Percentiles rank a stretch among this genome's conserved stretches.
These are phyloP conservation scores for Lasiodiplodia sp. DNA, from an alignment of 2,329 filamentous ascomycete genomes.

Conservation along the genomic window DNA sequence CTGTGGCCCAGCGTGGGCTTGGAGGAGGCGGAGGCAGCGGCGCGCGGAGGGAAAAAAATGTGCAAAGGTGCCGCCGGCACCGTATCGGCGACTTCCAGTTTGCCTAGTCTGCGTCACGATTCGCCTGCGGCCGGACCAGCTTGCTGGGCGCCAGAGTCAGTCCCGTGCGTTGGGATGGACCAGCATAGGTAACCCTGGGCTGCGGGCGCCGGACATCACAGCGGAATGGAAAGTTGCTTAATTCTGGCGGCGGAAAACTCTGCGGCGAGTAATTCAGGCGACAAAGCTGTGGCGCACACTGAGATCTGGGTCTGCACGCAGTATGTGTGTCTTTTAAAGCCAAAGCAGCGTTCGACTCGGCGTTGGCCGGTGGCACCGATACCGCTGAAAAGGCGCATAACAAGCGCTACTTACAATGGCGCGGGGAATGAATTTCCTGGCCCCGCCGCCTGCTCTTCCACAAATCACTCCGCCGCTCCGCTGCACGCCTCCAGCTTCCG, in stretches of 20 bases:
- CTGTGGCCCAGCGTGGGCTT: not conserved
- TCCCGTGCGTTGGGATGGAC: not conserved
- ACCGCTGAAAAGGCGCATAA: not conserved
- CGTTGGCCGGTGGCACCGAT: not conserved
- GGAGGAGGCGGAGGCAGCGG: not conserved
- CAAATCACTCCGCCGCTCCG: conserved; percentile 12
- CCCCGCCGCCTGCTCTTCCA: conserved; percentile 18
- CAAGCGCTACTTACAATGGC: not conserved
- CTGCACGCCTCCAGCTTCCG: conserved; percentile 10
- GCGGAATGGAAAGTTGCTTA: not conserved
- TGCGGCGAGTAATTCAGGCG: not conserved
- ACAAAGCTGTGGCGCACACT: not conserved
- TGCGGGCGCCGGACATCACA: not conserved
- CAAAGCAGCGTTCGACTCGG: not conserved
- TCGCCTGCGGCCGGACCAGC: not conserved
- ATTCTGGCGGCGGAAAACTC: not conserved
- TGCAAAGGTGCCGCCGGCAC: not conserved
- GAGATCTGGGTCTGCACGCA: not conserved
- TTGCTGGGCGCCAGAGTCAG: not conserved
- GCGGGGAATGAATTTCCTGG: conserved; percentile 18
- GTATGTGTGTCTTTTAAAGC: too few relatives aligned
- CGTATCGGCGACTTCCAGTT: not conserved
- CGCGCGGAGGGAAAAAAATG: not conserved
- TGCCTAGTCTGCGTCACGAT: not conserved
- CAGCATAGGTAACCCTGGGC: not conserved